Evolutionary conservation across 2,329 filamentous ascomycete genomes (phyloP).

Genomic region (Xylariaceae sp.): DNA sequence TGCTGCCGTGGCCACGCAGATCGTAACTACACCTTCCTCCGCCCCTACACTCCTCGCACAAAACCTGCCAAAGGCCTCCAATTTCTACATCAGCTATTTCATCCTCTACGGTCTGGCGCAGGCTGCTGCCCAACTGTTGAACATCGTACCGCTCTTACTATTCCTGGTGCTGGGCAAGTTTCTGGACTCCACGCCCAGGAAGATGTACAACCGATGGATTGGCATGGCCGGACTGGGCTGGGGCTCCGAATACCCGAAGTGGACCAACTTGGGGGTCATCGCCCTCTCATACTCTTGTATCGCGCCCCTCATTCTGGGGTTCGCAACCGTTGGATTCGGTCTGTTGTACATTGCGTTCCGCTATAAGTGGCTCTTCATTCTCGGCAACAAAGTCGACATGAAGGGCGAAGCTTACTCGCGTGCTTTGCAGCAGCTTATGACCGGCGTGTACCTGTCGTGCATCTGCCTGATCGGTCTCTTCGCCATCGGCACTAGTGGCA

Average conservation of each 20-base stretch:
- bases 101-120: slow-evolving; percentile 1
- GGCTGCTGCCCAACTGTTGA: neutral
- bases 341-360: neutral
- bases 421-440: slow-evolving; percentile 1
- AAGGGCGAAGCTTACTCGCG: neutral
- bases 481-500: slow-evolving; percentile 1
- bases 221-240: neutral
- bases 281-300: slow-evolving; percentile 1
- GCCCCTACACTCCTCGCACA: neutral
- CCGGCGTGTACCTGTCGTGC: neutral
- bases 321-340: neutral
- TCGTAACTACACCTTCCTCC: neutral
- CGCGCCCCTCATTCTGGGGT: neutral
- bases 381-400: slow-evolving; percentile 1
- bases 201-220: slow-evolving; percentile 1
- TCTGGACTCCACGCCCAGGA: neutral
- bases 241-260: slow-evolving; percentile 1
- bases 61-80: slow-evolving; percentile 1
- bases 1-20: neutral
- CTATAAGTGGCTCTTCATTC: slow-evolving; percentile 1
- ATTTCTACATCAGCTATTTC: slow-evolving; percentile 2
- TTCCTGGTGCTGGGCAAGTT: slow-evolving; percentile 1
- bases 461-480: slow-evolving; percentile 1
- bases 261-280: slow-evolving; percentile 2
- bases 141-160: neutral